Conservation (phyloP, 2,329 filamentous ascomycete species). For the Canariomyces notabilis region DNA sequence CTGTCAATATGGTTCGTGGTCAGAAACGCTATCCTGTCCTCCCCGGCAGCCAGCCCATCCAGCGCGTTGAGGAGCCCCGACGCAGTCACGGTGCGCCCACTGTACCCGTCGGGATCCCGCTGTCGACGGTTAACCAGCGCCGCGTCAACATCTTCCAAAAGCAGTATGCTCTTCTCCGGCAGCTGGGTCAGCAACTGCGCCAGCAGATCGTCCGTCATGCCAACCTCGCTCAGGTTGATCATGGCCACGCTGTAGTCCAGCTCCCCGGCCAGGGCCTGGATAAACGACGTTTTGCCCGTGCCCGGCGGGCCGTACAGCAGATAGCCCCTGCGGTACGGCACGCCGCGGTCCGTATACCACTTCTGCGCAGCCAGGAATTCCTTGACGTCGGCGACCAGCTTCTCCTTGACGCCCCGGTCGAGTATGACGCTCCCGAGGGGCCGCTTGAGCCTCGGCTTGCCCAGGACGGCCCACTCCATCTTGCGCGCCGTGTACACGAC, state of each 20-base stretch:
- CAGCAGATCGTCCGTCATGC: slow-evolving; percentile 82
- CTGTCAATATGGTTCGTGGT: slow-evolving; percentile 93
- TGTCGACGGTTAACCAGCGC: slow-evolving; percentile 80
- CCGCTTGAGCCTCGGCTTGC: slow-evolving; percentile 77
- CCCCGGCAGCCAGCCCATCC: slow-evolving; percentile 89
- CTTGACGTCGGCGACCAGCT: slow-evolving; percentile 71
- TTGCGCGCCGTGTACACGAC: slow-evolving; percentile 82
- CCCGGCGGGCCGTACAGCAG: slow-evolving; percentile 84
- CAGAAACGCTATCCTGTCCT: slow-evolving; percentile 88
- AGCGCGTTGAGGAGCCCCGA: slow-evolving; percentile 81
- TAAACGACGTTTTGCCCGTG: slow-evolving; percentile 92
- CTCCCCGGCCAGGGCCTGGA: slow-evolving; percentile 89
- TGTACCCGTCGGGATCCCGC: slow-evolving; percentile 75
- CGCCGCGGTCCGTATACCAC: slow-evolving; percentile 93
- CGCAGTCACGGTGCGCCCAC: slow-evolving; percentile 85
- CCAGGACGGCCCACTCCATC: slow-evolving; percentile 79
- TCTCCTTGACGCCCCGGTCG: slow-evolving; percentile 76
- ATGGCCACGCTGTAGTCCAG: slow-evolving; percentile 90
- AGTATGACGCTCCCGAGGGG: slow-evolving; percentile 84
- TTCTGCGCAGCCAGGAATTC: slow-evolving; percentile 74
- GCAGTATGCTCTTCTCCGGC: slow-evolving; percentile 72
- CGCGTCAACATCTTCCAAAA: slow-evolving; percentile 88
- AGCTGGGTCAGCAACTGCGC: slow-evolving; percentile 82
- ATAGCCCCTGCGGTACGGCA: slow-evolving; percentile 87
- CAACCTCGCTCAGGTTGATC: slow-evolving; percentile 83